Percentiles rank a stretch among this genome's conserved stretches.
phyloP scores from a whole-genome alignment of 2,329 filamentous ascomycete genomes.

The Chrysoporthe deuterocubensis region DNA sequence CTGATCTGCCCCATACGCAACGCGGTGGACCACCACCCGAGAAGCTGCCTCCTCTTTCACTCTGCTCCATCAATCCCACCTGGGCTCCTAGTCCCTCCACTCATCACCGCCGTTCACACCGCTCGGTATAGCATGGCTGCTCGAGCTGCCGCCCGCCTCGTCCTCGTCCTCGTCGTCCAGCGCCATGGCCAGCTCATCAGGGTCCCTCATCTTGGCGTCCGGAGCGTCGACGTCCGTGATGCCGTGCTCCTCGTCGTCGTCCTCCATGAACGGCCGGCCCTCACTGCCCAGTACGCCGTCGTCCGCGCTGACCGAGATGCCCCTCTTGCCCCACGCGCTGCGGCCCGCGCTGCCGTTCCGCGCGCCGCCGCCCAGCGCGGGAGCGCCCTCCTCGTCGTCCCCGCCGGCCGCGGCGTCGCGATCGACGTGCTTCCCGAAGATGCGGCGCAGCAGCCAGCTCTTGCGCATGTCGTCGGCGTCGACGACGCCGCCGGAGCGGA shows the following conservation, averaged over 20 bases:
- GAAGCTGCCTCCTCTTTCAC: not conserved
- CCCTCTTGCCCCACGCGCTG: slow-evolving; percentile 65
- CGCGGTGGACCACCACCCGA: not conserved
- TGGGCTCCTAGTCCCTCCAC: slow-evolving; percentile 40
- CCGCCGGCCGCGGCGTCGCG: slow-evolving; percentile 52
- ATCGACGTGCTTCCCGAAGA: slow-evolving; percentile 68
- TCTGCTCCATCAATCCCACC: not conserved
- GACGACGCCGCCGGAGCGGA: slow-evolving; percentile 83
- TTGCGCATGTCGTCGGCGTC: slow-evolving; percentile 86
- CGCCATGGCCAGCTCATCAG: slow-evolving; percentile 65
- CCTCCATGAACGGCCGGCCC: slow-evolving; percentile 42
- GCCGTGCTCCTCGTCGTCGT: slow-evolving; percentile 45
- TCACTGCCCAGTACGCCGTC: slow-evolving; percentile 60
- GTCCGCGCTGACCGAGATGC: slow-evolving; percentile 70
- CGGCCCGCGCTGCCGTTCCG: slow-evolving; percentile 36
- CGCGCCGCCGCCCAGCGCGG: slow-evolving; percentile 46
- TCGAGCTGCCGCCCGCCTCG: slow-evolving; percentile 38
- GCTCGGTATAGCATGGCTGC: slow-evolving; percentile 36
- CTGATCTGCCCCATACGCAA: not conserved
- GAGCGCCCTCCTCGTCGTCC: slow-evolving; percentile 64
- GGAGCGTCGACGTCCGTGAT: slow-evolving; percentile 46
- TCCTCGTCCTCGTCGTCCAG: slow-evolving; percentile 63
- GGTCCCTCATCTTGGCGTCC: slow-evolving; percentile 69
- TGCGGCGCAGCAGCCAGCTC: slow-evolving; percentile 80
- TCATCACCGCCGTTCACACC: slow-evolving; percentile 52